Percentiles rank a stretch among this genome's conserved stretches.
Conservation (phyloP, 2,329 filamentous ascomycete species). For the Aspergillus proliferans region DNA sequence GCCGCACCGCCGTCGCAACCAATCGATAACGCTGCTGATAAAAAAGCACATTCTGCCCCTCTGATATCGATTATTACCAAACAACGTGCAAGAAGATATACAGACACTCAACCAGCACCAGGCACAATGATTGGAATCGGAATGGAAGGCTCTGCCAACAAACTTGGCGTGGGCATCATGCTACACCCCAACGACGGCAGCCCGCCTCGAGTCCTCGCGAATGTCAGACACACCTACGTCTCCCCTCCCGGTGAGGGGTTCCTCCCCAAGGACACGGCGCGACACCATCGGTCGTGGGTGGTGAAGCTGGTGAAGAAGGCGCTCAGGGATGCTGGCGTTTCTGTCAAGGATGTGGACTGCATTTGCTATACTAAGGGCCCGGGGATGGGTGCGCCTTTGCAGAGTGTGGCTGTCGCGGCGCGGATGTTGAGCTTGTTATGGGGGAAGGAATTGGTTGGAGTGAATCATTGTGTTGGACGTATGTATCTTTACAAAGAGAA, state of each 20-base stretch:
- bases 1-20: constrained; percentile 6
- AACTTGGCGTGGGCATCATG: constrained; percentile 90
- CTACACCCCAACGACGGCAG: constrained; percentile 56
- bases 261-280: constrained; percentile 90
- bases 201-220: constrained; percentile 70
- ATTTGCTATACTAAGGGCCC: constrained; percentile 95
- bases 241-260: constrained; percentile 91
- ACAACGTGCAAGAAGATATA: background rate
- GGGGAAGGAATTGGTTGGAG: constrained; percentile 81
- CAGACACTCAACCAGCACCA: background rate
- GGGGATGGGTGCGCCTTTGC: constrained; percentile 91
- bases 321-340: constrained; percentile 61
- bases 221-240: constrained; percentile 88
- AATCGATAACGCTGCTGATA: constrained; percentile 27
- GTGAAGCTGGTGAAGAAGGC: constrained; percentile 73
- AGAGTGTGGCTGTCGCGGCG: constrained; percentile 78
- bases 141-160: constrained; percentile 94
- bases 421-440: constrained; percentile 77
- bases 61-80: background rate
- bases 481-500: constrained; percentile 20
- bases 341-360: constrained; percentile 67
- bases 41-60: constrained; percentile 16
- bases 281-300: constrained; percentile 83
- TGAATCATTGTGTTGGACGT: constrained; percentile 95
- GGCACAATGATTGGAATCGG: constrained; percentile 59